Conservation (phyloP, 2,329 filamentous ascomycete species). For the Bimuria novae-zelandiae region DNA sequence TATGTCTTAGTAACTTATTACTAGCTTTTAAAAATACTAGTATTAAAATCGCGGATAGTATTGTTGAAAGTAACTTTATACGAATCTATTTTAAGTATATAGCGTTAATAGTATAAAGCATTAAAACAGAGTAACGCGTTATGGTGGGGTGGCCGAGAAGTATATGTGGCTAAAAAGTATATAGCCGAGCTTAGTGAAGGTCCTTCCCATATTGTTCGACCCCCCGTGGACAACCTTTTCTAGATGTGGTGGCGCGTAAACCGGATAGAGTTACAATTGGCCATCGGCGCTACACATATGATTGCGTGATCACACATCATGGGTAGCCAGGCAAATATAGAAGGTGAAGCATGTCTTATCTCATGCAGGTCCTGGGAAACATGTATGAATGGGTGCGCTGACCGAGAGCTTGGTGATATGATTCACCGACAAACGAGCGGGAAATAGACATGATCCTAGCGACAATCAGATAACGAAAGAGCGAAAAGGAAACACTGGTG, state of each 20-base stretch:
- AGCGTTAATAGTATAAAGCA: too few relatives aligned
- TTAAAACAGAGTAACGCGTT: too few relatives aligned
- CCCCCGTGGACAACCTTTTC: not conserved
- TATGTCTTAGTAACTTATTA: too few relatives aligned
- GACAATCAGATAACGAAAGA: not conserved
- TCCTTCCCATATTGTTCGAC: conserved; percentile 1
- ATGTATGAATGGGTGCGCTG: not conserved
- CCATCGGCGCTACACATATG: not conserved
- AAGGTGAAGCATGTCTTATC: not conserved
- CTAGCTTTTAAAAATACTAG: too few relatives aligned
- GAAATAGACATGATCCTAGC: not conserved
- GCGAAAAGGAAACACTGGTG: not conserved
- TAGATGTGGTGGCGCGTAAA: not conserved
- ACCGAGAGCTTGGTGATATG: not conserved
- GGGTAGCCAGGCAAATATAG: not conserved
- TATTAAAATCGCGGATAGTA: too few relatives aligned
- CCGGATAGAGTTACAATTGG: not conserved
- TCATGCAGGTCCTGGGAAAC: not conserved
- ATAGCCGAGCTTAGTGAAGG: too few relatives aligned
- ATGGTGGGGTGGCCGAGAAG: too few relatives aligned
- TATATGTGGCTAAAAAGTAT: too few relatives aligned
- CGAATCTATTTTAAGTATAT: too few relatives aligned
- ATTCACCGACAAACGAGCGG: not conserved
- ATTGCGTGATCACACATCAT: not conserved
- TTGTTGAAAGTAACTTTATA: too few relatives aligned